Evolutionary conservation across 2,329 filamentous ascomycete genomes (phyloP).

Genomic region (Penicillium sp.): DNA sequence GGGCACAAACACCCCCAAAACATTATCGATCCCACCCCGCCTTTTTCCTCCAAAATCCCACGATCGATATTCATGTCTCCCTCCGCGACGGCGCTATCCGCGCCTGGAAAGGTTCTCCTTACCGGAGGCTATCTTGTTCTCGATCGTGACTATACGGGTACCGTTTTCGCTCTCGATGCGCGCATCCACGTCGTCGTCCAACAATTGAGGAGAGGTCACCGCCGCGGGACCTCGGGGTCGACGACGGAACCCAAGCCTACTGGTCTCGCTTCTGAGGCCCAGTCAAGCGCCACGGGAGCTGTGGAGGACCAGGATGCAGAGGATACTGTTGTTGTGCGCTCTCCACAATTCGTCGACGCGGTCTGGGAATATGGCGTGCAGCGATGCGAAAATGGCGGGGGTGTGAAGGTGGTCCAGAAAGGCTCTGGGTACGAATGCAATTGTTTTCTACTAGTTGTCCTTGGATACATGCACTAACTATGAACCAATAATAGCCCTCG

Average conservation of each 20-base stretch:
- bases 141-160: constrained; percentile 80
- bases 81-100: constrained; percentile 69
- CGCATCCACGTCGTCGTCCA: constrained; percentile 66
- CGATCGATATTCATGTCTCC: constrained; percentile 19
- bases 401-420: constrained; percentile 75
- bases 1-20: background rate
- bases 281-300: constrained; percentile 10
- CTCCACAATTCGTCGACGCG: constrained; percentile 87
- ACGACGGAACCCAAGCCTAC: constrained; percentile 16
- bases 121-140: constrained; percentile 95
- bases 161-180: constrained; percentile 68
- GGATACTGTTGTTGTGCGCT: constrained; percentile 80
- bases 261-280: constrained; percentile 9
- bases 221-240: constrained; percentile 22
- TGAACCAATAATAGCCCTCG: constrained; percentile 49
- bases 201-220: constrained; percentile 50
- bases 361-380: constrained; percentile 87
- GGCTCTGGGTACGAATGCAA: constrained; percentile 38
- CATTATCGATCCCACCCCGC: constrained; percentile 13
- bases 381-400: constrained; percentile 71
- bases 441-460: no score
- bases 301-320: constrained; percentile 61
- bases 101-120: constrained; percentile 93
- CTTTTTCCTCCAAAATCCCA: constrained; percentile 16
- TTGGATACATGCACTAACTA: background rate